Percentiles rank a stretch among this genome's conserved stretches.
Evolutionary conservation across 768 basidiomycete species (phyloP).

Genomic region (Panellus pusillus): DNA sequence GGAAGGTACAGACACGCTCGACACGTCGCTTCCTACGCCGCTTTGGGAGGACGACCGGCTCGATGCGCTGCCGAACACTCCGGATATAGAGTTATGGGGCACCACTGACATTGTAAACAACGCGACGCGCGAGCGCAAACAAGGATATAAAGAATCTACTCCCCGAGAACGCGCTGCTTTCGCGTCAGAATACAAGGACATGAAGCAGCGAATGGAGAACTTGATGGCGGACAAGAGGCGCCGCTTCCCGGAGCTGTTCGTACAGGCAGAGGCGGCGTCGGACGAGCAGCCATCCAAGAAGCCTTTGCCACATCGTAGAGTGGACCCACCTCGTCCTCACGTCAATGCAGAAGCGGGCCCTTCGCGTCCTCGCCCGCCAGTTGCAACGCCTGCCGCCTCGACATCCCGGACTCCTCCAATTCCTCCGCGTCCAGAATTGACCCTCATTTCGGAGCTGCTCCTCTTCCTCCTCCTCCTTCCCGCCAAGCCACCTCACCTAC

Average conservation of each 20-base stretch:
- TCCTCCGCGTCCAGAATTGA: too few relatives aligned
- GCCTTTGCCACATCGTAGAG: neutral
- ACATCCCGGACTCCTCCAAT: neutral
- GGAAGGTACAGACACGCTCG: neutral
- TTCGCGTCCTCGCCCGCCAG: conserved; percentile 18
- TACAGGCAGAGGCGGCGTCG: neutral
- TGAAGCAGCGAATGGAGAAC: conserved; percentile 1
- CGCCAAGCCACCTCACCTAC: neutral
- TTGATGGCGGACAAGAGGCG: neutral
- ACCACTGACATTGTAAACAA: conserved; percentile 9
- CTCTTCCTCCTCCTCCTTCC: neutral
- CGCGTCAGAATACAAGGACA: neutral
- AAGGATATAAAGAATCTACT: neutral
- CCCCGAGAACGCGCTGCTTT: neutral
- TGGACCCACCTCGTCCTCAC: neutral
- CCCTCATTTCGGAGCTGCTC: neutral
- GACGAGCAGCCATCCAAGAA: too few relatives aligned
- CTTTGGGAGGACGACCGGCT: neutral
- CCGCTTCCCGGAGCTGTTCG: neutral
- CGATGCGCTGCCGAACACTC: neutral
- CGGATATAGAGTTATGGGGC: conserved; percentile 9
- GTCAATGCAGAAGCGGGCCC: conserved; percentile 14
- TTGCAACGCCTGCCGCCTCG: neutral
- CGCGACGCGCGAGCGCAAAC: conserved; percentile 7
- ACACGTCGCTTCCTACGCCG: neutral